Evolutionary conservation across 257 asterid species (phyloP).

Genomic region (Solanum habrochaites): DNA sequence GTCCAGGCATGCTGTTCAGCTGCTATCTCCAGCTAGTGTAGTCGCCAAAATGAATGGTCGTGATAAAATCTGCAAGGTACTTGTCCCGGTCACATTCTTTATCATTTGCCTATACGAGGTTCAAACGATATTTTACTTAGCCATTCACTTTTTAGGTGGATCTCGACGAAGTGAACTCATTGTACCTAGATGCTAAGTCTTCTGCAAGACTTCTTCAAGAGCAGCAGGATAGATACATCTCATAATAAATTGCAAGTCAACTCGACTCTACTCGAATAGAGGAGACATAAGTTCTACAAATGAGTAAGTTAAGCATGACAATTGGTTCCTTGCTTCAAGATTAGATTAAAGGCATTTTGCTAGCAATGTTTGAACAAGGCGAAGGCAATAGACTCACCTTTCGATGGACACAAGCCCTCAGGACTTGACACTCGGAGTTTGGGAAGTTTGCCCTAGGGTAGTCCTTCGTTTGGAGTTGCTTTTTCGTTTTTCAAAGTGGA

Average conservation of each 20-base stretch:
- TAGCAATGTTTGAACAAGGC: not conserved
- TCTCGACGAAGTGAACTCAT: constrained; percentile 75
- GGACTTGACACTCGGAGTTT: too few species aligned
- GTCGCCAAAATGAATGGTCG: constrained; percentile 87
- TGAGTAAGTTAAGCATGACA: not conserved
- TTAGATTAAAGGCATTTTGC: not conserved
- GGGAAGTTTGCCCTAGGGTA: not conserved
- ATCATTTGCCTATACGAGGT: not conserved
- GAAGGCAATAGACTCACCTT: not conserved
- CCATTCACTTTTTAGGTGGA: constrained; percentile 45
- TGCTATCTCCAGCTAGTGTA: constrained; percentile 78
- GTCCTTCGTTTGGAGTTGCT: not conserved
- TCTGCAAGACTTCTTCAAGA: constrained; percentile 86
- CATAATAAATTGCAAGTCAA: constrained; percentile 12
- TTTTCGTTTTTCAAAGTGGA: not conserved
- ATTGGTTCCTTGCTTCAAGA: not conserved
- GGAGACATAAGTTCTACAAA: not conserved
- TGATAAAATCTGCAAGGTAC: constrained; percentile 85
- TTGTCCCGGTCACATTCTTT: not conserved
- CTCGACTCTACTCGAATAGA: not conserved
- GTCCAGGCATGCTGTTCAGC: constrained; percentile 76
- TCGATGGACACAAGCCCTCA: not conserved
- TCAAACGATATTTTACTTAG: not conserved
- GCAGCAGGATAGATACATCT: constrained; percentile 90
- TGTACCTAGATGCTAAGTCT: constrained; percentile 80